Evolutionary conservation across 148 eudicot genomes (phyloP).

Genomic region (Talinum fruticosum): DNA sequence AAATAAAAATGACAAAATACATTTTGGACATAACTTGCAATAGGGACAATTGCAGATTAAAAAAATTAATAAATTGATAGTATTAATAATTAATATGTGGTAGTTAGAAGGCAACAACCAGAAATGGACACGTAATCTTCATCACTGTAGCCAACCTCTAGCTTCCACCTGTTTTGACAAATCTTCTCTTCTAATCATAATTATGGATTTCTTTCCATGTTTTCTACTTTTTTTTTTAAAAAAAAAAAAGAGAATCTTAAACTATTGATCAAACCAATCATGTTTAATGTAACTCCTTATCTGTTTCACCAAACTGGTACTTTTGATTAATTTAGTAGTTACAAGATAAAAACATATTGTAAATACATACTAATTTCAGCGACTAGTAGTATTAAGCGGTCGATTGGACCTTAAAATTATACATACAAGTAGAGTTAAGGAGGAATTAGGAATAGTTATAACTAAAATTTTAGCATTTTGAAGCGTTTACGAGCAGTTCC

Average conservation of each 20-base stretch:
- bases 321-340: too few relatives aligned
- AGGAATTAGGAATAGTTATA: too few relatives aligned
- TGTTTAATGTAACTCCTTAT: constrained; percentile 8
- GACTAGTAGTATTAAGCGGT: too few relatives aligned
- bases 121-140: constrained; percentile 29
- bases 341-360: too few relatives aligned
- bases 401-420: too few relatives aligned
- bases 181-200: constrained; percentile 28
- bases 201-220: neutral
- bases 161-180: constrained; percentile 9
- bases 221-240: neutral
- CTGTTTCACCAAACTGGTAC: too few relatives aligned
- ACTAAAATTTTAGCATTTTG: too few relatives aligned
- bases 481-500: too few relatives aligned
- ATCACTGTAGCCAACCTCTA: constrained; percentile 19
- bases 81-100: constrained; percentile 20
- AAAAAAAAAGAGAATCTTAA: neutral
- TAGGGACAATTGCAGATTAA: constrained; percentile 1
- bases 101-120: constrained; percentile 32
- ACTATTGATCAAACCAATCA: neutral
- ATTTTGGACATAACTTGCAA: constrained; percentile 17
- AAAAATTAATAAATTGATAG: neutral
- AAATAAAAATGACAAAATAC: constrained; percentile 1
- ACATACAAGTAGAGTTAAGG: too few relatives aligned
- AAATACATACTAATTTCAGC: too few relatives aligned